These are phyloP conservation scores for Solanum tarapatanum DNA, from an alignment of 257 asterid genomes.

Conservation along the genomic window DNA sequence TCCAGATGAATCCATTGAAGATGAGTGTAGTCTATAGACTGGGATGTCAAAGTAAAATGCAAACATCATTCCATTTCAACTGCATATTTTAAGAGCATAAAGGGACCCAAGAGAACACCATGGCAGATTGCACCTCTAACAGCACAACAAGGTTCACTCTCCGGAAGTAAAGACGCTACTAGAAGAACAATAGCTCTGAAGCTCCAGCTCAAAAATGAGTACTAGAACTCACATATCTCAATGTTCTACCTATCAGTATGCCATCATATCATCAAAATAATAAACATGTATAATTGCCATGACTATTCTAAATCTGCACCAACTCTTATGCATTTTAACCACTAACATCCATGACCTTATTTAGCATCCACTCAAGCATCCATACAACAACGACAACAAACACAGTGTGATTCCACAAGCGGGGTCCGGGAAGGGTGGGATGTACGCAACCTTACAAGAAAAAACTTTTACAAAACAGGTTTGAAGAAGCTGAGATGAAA, in stretches of 20 bases:
- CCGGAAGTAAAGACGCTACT: not conserved
- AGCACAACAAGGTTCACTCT: not conserved
- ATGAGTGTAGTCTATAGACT: not conserved
- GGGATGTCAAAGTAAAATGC: not conserved
- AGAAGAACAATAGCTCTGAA: not conserved
- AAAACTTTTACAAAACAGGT: not conserved
- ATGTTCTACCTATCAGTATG: not conserved
- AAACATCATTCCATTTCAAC: not conserved
- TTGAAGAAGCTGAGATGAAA: not conserved
- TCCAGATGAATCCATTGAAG: not conserved
- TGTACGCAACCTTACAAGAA: not conserved
- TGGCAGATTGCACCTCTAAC: not conserved
- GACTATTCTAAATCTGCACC: not conserved
- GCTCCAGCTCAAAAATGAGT: not conserved
- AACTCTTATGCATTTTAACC: not conserved
- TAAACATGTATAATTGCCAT: not conserved
- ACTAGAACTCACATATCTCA: not conserved
- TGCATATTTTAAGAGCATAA: not conserved
- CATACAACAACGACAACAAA: not conserved
- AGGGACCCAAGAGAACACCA: not conserved
- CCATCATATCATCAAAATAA: not conserved
- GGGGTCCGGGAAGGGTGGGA: not conserved
- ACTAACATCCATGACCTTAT: not conserved
- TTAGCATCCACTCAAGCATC: not conserved
- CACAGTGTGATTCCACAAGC: not conserved